phyloP scores from a whole-genome alignment of 148 eudicot genomes.

The Silene conica region DNA sequence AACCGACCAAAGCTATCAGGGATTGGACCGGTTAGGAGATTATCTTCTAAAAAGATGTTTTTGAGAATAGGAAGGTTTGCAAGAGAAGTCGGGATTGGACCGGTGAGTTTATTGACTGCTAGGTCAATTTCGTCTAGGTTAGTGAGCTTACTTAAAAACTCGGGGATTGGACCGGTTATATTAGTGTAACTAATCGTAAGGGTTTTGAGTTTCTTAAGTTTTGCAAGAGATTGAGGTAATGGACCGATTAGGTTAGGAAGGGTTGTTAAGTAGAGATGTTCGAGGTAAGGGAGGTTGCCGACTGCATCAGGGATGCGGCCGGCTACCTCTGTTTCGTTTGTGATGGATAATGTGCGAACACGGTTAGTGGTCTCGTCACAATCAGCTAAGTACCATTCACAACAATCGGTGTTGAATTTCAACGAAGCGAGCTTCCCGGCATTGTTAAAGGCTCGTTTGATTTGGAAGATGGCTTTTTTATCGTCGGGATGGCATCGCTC shows the following conservation, averaged over 20 bases:
- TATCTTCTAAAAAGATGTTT: conserved; percentile 22
- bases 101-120: conserved; percentile 24
- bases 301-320: conserved; percentile 36
- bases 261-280: conserved; percentile 15
- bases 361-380: conserved; percentile 33
- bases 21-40: conserved; percentile 38
- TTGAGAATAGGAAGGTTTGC: conserved; percentile 21
- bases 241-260: conserved; percentile 38
- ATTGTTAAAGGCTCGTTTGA: conserved; percentile 24
- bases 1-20: conserved; percentile 34
- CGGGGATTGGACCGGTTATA: conserved; percentile 27
- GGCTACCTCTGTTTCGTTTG: background rate
- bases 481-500: conserved; percentile 37
- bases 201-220: conserved; percentile 25
- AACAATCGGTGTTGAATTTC: conserved; percentile 20
- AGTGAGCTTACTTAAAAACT: conserved; percentile 18
- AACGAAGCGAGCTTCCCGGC: conserved; percentile 25
- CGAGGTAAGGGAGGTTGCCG: conserved; percentile 35
- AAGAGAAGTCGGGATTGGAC: conserved; percentile 41
- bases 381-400: conserved; percentile 33
- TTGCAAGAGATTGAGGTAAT: conserved; percentile 32
- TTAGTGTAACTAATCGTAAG: conserved; percentile 27
- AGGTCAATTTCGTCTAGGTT: background rate
- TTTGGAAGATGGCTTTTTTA: conserved; percentile 30
- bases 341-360: conserved; percentile 15